phyloP scores from a whole-genome alignment of 352 stramenopile species.

The Pythium plurisporium region DNA sequence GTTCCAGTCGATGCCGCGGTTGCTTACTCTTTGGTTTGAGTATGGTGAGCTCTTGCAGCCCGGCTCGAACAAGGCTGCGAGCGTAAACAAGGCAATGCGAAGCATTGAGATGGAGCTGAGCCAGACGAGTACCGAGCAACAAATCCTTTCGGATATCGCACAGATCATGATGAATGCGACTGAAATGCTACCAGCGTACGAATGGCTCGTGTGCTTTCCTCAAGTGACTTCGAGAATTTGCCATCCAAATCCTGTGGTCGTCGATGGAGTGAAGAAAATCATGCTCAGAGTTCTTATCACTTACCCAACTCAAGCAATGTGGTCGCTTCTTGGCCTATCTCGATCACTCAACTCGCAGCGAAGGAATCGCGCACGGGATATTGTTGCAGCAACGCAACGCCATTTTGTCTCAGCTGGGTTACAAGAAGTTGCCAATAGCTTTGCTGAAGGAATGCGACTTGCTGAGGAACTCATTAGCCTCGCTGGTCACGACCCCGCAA shows the following conservation, averaged over 20 bases:
- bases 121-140: constrained; percentile 51
- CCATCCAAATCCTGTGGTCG: constrained; percentile 83
- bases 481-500: constrained; percentile 82
- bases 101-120: constrained; percentile 55
- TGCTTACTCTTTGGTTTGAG: constrained; percentile 98
- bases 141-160: constrained; percentile 65
- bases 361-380: constrained; percentile 51
- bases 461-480: constrained; percentile 94
- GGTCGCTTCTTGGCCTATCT: constrained; percentile 93
- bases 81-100: constrained; percentile 55
- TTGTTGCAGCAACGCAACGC: constrained; percentile 57
- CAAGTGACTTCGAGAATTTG: constrained; percentile 97
- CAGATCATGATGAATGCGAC: constrained; percentile 54
- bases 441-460: constrained; percentile 85
- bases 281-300: constrained; percentile 90
- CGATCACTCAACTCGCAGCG: constrained; percentile 86
- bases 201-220: constrained; percentile 97
- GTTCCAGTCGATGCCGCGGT: constrained; percentile 95
- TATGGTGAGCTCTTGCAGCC: constrained; percentile 83
- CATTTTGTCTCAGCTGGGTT: constrained; percentile 60
- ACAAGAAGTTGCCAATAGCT: constrained; percentile 72
- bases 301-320: constrained; percentile 97
- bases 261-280: constrained; percentile 90
- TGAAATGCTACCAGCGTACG: constrained; percentile 68
- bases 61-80: constrained; percentile 29